A percentile compares a stretch with the other conserved stretches of the same genome.
phyloP scores from a whole-genome alignment of 306 rosid species.

The Betula pendula region DNA sequence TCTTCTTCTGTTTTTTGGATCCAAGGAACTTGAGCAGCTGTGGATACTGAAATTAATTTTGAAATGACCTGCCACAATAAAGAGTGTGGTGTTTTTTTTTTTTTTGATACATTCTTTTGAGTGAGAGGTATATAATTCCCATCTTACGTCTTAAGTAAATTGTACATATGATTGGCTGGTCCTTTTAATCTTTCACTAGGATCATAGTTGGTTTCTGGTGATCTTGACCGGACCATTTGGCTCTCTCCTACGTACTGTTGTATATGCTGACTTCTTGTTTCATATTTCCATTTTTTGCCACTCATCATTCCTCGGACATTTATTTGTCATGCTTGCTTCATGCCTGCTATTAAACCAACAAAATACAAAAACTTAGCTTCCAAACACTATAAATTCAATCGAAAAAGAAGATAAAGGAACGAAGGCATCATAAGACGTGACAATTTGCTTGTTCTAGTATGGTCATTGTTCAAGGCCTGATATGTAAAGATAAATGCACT shows the following conservation, averaged over 20 bases:
- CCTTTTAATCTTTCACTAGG: background rate
- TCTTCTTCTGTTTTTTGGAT: background rate
- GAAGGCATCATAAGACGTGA: background rate
- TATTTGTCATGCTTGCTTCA: background rate
- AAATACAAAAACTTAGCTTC: background rate
- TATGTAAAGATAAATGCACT: background rate
- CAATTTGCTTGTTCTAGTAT: background rate
- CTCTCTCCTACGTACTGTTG: background rate
- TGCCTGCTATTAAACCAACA: too few relatives aligned
- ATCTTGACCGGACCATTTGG: background rate
- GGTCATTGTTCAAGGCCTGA: background rate
- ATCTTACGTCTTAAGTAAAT: too few relatives aligned
- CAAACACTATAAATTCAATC: background rate
- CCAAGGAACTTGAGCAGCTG: background rate
- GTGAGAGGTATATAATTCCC: background rate
- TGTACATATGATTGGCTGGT: background rate
- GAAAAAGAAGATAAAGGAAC: background rate
- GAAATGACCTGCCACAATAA: background rate
- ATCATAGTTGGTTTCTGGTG: background rate
- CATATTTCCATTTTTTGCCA: background rate
- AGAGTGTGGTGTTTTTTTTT: background rate
- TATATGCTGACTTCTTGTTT: background rate
- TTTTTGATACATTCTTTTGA: background rate
- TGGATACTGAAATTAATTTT: background rate
- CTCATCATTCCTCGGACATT: background rate